Evolutionary conservation across 2,329 filamentous ascomycete species (phyloP), one percentile per base, ranked within the genome.

Genomic region (Xylaria sp.): DNA sequence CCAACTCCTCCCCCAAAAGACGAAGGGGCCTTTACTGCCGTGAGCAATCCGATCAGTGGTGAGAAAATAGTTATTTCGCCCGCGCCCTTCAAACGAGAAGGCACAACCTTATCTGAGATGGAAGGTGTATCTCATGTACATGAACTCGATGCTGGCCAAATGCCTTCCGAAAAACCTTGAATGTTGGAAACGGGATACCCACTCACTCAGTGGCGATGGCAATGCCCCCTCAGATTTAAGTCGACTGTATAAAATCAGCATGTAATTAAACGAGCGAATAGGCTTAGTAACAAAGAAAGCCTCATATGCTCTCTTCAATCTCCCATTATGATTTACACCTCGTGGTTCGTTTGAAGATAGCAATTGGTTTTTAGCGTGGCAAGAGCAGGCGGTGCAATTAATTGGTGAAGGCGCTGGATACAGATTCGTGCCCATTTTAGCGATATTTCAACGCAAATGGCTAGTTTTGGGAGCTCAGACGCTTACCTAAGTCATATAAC

Each of bases 141-240:
- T 44, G 67, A 69, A 57, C 48, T 69, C 3, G 67, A 66, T 18
- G 67, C 54, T 28, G 59, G 59, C 7, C 41, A 61, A 1, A 18
- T 55, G 15, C 54, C 55, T n/a, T 28, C 25, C 10, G 39, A 63
- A 51, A 67, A 63, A 23, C 63, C 55, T 46, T 67, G 55, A 67
- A 20, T 34, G 6, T 10, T 13, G 9, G 34, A 39, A 46, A 31
- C 31, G 13, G 12, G 1, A 37, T 44, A 18, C 41, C 55, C 25
- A 46, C 23, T 5, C 15, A 31, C 31, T 20, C 25, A 4, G 54
- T 37, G 13, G n/a, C 23, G 23, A n/a, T 25, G 25, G 37, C 25
- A 37, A 44, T 54, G 41, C n/a, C 23, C 28, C 20, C 46, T 57
- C n/a, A 25, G 13, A 48, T 12, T 37, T 34, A 13, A 46, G 18